Percentiles rank a stretch among this genome's conserved stretches.
These are phyloP conservation scores for Coniosporium tulheliwenetii DNA, from an alignment of 2,329 filamentous ascomycete genomes.

Conservation along the genomic window DNA sequence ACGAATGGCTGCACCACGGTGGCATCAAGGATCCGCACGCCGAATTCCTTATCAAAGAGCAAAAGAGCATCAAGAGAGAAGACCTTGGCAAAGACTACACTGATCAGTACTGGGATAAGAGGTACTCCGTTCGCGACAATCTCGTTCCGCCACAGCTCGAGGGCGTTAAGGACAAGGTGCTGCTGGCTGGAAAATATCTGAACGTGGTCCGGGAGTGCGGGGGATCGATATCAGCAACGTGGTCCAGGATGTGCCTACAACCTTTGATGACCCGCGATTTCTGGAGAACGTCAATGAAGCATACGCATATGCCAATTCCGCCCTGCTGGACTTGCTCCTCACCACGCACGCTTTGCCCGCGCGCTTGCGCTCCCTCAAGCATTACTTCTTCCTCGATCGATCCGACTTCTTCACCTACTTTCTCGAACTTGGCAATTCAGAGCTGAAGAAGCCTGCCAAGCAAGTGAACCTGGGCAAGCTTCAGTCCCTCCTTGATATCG, in stretches of 20 bases:
- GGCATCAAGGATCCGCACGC: slow-evolving; percentile 86
- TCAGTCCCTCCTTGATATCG: slow-evolving; percentile 88
- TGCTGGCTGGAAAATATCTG: slow-evolving; percentile 91
- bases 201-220: slow-evolving; percentile 97
- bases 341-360: slow-evolving; percentile 85
- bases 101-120: slow-evolving; percentile 97
- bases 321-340: slow-evolving; percentile 74
- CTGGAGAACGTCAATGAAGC: slow-evolving; percentile 91
- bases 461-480: slow-evolving; percentile 84
- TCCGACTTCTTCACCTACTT: slow-evolving; percentile 99
- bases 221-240: slow-evolving; percentile 82
- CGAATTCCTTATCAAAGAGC: slow-evolving; percentile 90
- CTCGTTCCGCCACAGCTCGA: slow-evolving; percentile 87
- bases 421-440: slow-evolving; percentile 76
- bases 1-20: slow-evolving; percentile 95
- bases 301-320: slow-evolving; percentile 90
- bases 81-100: slow-evolving; percentile 91
- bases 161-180: slow-evolving; percentile 80
- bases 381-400: slow-evolving; percentile 97
- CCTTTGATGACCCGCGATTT: slow-evolving; percentile 83
- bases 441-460: slow-evolving; percentile 79
- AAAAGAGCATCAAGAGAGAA: slow-evolving; percentile 86
- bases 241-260: slow-evolving; percentile 73
- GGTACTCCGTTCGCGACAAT: slow-evolving; percentile 85
- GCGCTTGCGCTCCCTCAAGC: slow-evolving; percentile 78